These are phyloP conservation scores for Globisporangium apiculatum DNA, from an alignment of 352 stramenopile species.

Conservation along the genomic window DNA sequence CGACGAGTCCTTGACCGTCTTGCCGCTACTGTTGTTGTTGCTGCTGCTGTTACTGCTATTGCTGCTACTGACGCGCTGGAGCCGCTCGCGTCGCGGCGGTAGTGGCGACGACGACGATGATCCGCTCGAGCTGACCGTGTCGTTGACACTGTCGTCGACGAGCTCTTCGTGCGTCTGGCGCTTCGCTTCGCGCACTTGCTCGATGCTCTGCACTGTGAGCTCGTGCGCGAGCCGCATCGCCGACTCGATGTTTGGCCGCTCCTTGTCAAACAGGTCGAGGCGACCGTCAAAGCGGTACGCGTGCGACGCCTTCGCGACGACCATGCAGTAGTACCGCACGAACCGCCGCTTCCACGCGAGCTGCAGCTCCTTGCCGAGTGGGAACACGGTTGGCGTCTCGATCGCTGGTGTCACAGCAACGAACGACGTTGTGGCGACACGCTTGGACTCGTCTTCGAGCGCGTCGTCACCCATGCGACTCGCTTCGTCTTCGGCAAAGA, in stretches of 20 bases:
- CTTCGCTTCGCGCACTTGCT: conserved; percentile 53
- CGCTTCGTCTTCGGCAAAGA: conserved; percentile 79
- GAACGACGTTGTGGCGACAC: conserved; percentile 25
- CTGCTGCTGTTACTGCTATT: background rate
- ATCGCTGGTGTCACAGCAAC: conserved; percentile 12
- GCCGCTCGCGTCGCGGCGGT: conserved; percentile 13
- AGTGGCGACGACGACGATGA: background rate
- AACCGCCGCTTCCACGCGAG: conserved; percentile 78
- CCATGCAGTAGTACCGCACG: conserved; percentile 82
- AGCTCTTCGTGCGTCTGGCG: conserved; percentile 28
- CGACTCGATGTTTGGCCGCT: conserved; percentile 78
- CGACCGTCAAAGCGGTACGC: conserved; percentile 69
- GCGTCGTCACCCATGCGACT: conserved; percentile 39
- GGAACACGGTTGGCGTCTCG: conserved; percentile 22
- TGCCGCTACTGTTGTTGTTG: conserved; percentile 6
- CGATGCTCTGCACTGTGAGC: conserved; percentile 66
- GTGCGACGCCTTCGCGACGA: conserved; percentile 67
- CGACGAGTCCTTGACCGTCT: conserved; percentile 40
- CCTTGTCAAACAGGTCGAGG: conserved; percentile 67
- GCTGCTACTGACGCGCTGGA: conserved; percentile 2
- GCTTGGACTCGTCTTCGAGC: conserved; percentile 14
- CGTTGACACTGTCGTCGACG: conserved; percentile 18
- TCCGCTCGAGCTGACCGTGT: conserved; percentile 3
- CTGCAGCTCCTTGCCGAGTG: conserved; percentile 52
- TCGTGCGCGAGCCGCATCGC: conserved; percentile 70